Evolutionary conservation across 768 basidiomycete species (phyloP), one percentile per base, ranked within the genome.

Genomic region (Psilocybe tampanensis): DNA sequence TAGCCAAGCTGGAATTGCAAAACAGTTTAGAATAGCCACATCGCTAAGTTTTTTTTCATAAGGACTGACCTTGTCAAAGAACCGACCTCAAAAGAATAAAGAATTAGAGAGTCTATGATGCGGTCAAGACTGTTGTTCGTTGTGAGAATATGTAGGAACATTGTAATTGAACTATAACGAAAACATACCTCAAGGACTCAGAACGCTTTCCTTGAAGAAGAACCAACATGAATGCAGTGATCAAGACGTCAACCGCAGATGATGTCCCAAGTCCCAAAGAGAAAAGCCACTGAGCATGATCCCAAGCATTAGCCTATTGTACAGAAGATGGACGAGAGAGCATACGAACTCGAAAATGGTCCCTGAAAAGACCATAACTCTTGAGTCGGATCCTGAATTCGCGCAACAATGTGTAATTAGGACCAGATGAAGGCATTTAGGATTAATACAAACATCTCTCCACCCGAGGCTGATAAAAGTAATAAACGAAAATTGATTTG

Each of bases 181-280:
- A 56, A 19, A 52, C 70, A 54, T 58, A 76, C 82, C 70, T 73
- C 12, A 72, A 72, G 2, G 72, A 69, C 1, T 72, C 68, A 29
- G 67, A 73, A 39, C 72, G 71, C 5, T 71, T 77, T 17, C 58
- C 65, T 49, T 70, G 72, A 9, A 83, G 65, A 11, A 81, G 72
- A 58, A 74, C 61, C 36, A 77, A 79, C 43, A 83, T 66, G 12
- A 74, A 73, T 0, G 65, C 67, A 0, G 81, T 79, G 58, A 84
- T 75, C 19, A 82, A 42, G 33, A 83, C 64, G 59, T 84, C 82
- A 2, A 79, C 73, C 5, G 69, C 68, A 3, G 77, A 76, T 3
- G 81, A 83, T 21, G 83, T 68, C 2, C 78, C 74, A n/a, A 84
- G 72, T 4, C 82, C 82, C 39, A 79, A 70, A 8, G 81, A 81